A percentile compares a stretch with the other conserved stretches of the same genome.
Evolutionary conservation across 2,329 filamentous ascomycete species (phyloP).

Genomic region (Ilyonectria sp.): DNA sequence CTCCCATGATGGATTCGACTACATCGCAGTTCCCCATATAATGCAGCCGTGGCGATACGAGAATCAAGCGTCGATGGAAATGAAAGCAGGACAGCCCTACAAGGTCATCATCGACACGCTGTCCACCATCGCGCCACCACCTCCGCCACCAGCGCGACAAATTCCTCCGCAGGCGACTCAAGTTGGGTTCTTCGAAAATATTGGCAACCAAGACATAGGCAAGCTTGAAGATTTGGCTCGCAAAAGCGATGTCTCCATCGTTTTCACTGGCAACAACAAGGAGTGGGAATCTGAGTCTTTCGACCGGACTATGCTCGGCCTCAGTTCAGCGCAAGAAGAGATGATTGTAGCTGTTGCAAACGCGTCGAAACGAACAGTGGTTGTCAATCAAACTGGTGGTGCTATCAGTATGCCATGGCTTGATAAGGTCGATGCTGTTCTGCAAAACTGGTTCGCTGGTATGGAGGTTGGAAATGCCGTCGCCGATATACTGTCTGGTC

Average conservation of each 20-base stretch:
- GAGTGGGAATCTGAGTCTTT: conserved; percentile 60
- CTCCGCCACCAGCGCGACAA: no score
- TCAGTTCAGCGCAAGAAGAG: conserved; percentile 61
- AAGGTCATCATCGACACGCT: neutral
- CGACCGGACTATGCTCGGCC: conserved; percentile 10
- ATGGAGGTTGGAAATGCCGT: conserved; percentile 71
- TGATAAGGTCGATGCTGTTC: conserved; percentile 66
- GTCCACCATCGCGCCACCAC: no score
- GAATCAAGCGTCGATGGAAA: conserved; percentile 4
- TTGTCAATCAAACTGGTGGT: conserved; percentile 75
- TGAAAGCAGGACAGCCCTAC: neutral
- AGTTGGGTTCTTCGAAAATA: conserved; percentile 10
- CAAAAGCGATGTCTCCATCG: neutral
- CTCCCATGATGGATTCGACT: neutral
- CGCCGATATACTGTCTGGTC: no score
- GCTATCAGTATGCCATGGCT: conserved; percentile 67
- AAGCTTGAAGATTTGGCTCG: neutral
- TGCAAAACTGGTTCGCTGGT: conserved; percentile 76
- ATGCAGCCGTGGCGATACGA: conserved; percentile 20
- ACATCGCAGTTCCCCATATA: neutral
- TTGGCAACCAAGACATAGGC: conserved; percentile 6
- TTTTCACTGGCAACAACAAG: conserved; percentile 61
- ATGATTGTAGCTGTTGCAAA: conserved; percentile 70
- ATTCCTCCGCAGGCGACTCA: conserved; percentile 20
- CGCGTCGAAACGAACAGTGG: conserved; percentile 69